Conservation (phyloP, 2,329 filamentous ascomycete genomes). For the Nigrospora oryzae region DNA sequence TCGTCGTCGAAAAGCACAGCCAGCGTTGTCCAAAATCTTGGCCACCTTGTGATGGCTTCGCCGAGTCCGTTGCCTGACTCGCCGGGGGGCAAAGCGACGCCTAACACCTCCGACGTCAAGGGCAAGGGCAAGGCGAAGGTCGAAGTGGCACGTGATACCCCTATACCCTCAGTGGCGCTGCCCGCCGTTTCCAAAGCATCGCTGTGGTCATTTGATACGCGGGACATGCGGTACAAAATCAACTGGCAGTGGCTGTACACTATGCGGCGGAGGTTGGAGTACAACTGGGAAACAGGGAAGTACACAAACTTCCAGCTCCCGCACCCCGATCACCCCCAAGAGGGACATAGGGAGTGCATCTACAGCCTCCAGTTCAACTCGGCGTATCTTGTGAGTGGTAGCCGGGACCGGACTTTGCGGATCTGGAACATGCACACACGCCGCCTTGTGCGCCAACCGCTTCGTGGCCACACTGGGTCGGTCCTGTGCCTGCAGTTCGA, state of each 20-base stretch:
- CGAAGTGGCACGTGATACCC: background rate
- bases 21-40: constrained; percentile 17
- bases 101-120: constrained; percentile 12
- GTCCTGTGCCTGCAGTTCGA: constrained; percentile 96
- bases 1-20: constrained; percentile 17
- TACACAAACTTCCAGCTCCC: constrained; percentile 86
- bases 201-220: constrained; percentile 42
- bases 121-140: constrained; percentile 26
- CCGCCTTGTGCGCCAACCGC: constrained; percentile 64
- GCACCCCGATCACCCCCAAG: constrained; percentile 68
- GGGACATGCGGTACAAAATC: constrained; percentile 48
- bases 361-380: constrained; percentile 88
- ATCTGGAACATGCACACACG: constrained; percentile 85
- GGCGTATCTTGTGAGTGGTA: constrained; percentile 86
- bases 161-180: constrained; percentile 1
- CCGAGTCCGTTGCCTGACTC: constrained; percentile 20
- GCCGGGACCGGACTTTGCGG: constrained; percentile 77
- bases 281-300: constrained; percentile 81
- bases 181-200: constrained; percentile 30
- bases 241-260: constrained; percentile 95
- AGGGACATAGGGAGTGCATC: constrained; percentile 86
- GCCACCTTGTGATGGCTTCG: constrained; percentile 25
- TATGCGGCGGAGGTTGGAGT: constrained; percentile 74
- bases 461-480: constrained; percentile 73
- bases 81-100: constrained; percentile 12